phyloP scores from a whole-genome alignment of 495 filamentous ascomycete species.

The Aspergillus asperescens region DNA sequence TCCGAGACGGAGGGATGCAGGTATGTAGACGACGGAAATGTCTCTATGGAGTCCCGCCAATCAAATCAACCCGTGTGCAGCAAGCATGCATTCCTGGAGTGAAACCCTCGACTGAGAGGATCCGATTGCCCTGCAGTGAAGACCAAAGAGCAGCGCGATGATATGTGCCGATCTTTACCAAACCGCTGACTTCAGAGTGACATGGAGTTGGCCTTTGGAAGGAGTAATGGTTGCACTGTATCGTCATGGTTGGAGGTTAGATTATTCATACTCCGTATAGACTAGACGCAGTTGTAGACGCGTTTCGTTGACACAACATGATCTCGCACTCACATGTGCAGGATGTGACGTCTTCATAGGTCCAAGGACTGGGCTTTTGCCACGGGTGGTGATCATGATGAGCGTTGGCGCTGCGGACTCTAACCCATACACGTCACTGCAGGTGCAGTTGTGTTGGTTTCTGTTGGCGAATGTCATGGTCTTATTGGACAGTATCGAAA shows the following conservation, averaged over 20 bases:
- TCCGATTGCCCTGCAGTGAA: too few relatives aligned
- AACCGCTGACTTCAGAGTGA: conserved; percentile 1
- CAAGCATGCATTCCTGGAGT: too few relatives aligned
- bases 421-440: conserved; percentile 2
- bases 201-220: not conserved
- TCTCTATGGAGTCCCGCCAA: too few relatives aligned
- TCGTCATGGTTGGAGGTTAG: not conserved
- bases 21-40: too few relatives aligned
- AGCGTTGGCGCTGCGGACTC: not conserved
- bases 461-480: conserved; percentile 1
- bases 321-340: not conserved
- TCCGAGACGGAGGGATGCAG: too few relatives aligned
- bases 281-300: too few relatives aligned
- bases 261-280: not conserved
- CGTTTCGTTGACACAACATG: not conserved
- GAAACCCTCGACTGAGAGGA: too few relatives aligned
- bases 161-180: not conserved
- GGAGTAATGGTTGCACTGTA: not conserved
- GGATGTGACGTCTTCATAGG: conserved; percentile 1
- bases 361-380: not conserved
- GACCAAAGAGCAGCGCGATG: not conserved
- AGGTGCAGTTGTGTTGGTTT: not conserved
- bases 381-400: not conserved
- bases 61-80: too few relatives aligned
- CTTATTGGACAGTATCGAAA: not conserved